Evolutionary conservation across 1,139 yeast genomes (phyloP).

Genomic region (Saccharomyces hybrid): DNA sequence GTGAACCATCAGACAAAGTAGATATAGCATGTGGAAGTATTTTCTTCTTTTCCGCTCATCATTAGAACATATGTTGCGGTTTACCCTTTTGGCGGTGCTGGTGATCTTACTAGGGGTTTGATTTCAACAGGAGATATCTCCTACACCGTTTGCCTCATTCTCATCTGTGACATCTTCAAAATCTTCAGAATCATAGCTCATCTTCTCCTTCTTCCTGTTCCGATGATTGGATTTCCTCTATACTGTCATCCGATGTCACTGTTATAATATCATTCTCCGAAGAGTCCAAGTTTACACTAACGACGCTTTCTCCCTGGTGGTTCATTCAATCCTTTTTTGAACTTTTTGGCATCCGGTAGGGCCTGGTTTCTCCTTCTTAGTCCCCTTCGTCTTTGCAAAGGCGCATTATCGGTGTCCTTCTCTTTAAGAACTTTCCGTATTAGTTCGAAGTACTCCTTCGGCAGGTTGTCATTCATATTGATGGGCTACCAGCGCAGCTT

Average conservation of each 20-base stretch:
- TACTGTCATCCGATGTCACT: constrained; percentile 5
- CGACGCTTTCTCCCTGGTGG: constrained; percentile 7
- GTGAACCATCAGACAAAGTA: constrained; percentile 55
- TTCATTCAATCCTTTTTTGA: not conserved
- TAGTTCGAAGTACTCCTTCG: constrained; percentile 35
- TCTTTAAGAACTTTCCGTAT: constrained; percentile 35
- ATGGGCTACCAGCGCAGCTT: constrained; percentile 30
- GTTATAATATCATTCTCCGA: constrained; percentile 38
- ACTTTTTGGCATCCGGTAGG: not conserved
- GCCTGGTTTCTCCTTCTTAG: constrained; percentile 13
- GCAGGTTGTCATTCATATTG: constrained; percentile 24
- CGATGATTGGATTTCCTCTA: constrained; percentile 15
- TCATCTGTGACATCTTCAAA: constrained; percentile 37
- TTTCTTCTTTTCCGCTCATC: constrained; percentile 50
- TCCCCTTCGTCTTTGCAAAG: constrained; percentile 20
- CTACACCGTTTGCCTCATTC: not conserved
- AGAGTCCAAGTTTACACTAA: constrained; percentile 27
- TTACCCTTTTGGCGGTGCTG: not conserved
- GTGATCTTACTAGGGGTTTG: not conserved
- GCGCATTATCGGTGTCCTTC: constrained; percentile 14
- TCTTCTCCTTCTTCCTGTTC: constrained; percentile 6
- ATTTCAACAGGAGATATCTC: not conserved
- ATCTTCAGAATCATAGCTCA: constrained; percentile 32
- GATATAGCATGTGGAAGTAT: constrained; percentile 49
- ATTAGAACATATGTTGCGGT: constrained; percentile 36